Evolutionary conservation across 1,284 basidiomycete species (phyloP), one percentile per base, ranked within the genome.

Genomic region (Ganoderma sinense): DNA sequence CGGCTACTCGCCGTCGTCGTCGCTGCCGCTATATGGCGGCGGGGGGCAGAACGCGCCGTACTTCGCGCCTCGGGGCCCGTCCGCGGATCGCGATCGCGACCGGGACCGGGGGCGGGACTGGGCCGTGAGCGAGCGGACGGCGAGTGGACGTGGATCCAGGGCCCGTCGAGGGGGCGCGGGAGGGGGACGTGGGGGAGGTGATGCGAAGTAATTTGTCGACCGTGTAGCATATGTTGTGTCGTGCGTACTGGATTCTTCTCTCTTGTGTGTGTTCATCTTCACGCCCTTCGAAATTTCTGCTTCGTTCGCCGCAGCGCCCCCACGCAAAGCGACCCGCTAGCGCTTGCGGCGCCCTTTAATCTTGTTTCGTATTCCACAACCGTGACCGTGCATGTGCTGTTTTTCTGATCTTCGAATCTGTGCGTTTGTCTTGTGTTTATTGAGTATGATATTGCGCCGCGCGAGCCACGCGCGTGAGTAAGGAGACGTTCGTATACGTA

Each of bases 61-160:
- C 53, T 68, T 68, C 13, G 66, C 74, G 14, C 81, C 80, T 36
- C 76, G 85, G 1, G 86, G 85, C 8, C 87, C 85, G 10, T 85
- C 84, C 11, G 84, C 84, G 3, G 85, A 83, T 13, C 73, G 80
- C 16, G 78, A 80, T 40, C 75, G 81, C 20, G 68, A 70, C n/a
- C n/a, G n/a, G n/a, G n/a, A n/a, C 63, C 58, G 66, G 61, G 16
- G 11, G 65, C 65, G 69, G 18, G 70, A 72, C 0, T 73, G 75
- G 61, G 69, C 1, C 67, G 76, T 4, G 72, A 72, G n/a, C 63
- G 61, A 59, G 75, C 43, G 62, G 65, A 63, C 74, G 58, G 45
- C 65, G 70, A 62, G 51, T 59, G 71, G 56, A 31, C 66, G 67
- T 72, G 73, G 70, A 69, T 69, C 58, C 69, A 67, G 23, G 70